These are phyloP conservation scores for Collybiopsis confluens DNA, from an alignment of 768 basidiomycete genomes.

Conservation along the genomic window DNA sequence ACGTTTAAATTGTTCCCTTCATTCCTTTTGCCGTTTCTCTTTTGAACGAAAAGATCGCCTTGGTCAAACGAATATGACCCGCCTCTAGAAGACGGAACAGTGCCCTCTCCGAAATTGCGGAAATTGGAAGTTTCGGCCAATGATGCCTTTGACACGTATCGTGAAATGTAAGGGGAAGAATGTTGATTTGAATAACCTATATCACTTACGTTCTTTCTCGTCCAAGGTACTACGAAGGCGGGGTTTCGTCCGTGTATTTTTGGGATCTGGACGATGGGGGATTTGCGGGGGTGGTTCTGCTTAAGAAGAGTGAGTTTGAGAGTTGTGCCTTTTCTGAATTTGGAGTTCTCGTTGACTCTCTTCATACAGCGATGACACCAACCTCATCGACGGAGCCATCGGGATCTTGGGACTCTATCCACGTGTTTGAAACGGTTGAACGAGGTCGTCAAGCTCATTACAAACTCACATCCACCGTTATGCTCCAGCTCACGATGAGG, in stretches of 20 bases:
- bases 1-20: too few species aligned
- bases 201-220: neutral
- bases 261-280: constrained; percentile 98
- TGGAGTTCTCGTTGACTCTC: neutral
- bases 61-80: constrained; percentile 98
- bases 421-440: constrained; percentile 94
- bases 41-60: too few species aligned
- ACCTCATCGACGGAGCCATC: constrained; percentile 55
- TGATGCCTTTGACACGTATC: constrained; percentile 95
- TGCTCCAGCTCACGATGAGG: constrained; percentile 81
- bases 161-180: constrained; percentile 68
- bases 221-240: constrained; percentile 95
- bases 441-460: constrained; percentile 91
- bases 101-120: constrained; percentile 78
- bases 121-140: constrained; percentile 92
- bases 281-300: constrained; percentile 92
- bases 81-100: constrained; percentile 82
- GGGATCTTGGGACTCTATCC: constrained; percentile 97
- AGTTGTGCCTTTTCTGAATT: neutral
- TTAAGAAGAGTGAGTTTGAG: constrained; percentile 78
- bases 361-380: constrained; percentile 58
- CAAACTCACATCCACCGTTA: constrained; percentile 95
- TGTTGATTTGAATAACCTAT: neutral
- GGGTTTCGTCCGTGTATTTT: constrained; percentile 92
- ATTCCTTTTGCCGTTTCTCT: too few species aligned